A percentile compares a stretch with the other conserved stretches of the same genome.
Conservation (phyloP, 495 filamentous ascomycete species). For the Hypoxylon fuscum region DNA sequence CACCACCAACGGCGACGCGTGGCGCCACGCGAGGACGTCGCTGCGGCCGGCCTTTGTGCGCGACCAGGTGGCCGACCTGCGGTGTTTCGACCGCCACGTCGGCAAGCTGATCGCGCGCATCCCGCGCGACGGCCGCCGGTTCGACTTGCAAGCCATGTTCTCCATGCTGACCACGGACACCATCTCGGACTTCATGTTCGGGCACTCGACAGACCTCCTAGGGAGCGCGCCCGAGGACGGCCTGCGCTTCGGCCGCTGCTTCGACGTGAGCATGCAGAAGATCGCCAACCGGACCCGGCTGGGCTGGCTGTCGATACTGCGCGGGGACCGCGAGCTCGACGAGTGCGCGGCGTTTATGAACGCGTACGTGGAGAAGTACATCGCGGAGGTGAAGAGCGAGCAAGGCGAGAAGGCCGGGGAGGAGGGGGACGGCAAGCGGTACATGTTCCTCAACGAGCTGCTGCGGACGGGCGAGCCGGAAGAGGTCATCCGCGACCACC, state of each 20-base stretch:
- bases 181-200: conserved; percentile 72
- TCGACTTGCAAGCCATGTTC: conserved; percentile 70
- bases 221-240: conserved; percentile 44
- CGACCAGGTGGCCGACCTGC: conserved; percentile 60
- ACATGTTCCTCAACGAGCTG: conserved; percentile 63
- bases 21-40: conserved; percentile 62
- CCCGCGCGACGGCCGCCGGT: conserved; percentile 48
- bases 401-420: conserved; percentile 24
- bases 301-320: conserved; percentile 61
- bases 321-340: conserved; percentile 59
- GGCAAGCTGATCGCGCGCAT: conserved; percentile 59
- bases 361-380: conserved; percentile 51
- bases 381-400: conserved; percentile 46
- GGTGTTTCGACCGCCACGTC: conserved; percentile 67
- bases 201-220: conserved; percentile 50
- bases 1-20: conserved; percentile 71
- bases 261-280: conserved; percentile 49
- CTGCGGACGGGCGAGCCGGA: conserved; percentile 48
- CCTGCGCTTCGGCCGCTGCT: conserved; percentile 48
- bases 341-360: conserved; percentile 53
- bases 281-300: conserved; percentile 58
- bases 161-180: conserved; percentile 71
- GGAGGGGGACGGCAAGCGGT: conserved; percentile 42
- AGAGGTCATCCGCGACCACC: conserved; percentile 52
- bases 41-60: conserved; percentile 59